Evolutionary conservation across 805 yeast genomes (phyloP), one percentile per base, ranked within the genome.

Genomic region (Priceomyces fermenticarens): DNA sequence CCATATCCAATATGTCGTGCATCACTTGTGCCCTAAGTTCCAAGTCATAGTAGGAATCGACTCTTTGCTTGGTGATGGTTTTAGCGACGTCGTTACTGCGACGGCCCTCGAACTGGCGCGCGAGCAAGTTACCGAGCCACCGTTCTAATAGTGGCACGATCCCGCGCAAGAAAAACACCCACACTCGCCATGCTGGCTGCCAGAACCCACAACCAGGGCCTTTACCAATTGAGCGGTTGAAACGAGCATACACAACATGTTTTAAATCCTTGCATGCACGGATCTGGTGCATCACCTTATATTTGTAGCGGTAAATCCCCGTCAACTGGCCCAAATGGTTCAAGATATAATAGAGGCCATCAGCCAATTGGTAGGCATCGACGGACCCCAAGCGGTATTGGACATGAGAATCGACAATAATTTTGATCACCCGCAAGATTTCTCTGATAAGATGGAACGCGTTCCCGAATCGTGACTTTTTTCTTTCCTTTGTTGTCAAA

Each of bases 171-270:
- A 91, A 91, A 39, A 81, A 85, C 1, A 93, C 69, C 99, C 99
- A 93, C 1, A 90, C 91, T 51, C 97, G 71, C 99, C 98, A 93
- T 1, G 97, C 87, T 0, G 99, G 99, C 57, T 93, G 98, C 99
- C 99, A 93, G 60, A 93, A 86, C 1, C 99, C 99, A 67, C 96
- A 87, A 0, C 99, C 99, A 1, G 99, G 98, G 2, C 99, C 99
- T 57, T 91, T 93, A 0, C 97, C 97, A 17, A 93, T 85, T n/a
- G 78, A 70, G 29, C 74, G 72, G 56, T 93, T 93, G 67, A 93
- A 93, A 46, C 84, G 72, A 48, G 87, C 75, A 57, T 93, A 93
- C 0, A 93, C 84, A 5, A 91, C 82, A 58, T 93, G 99, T 62
- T 93, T 93, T 53, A 93, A 66, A 63, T 93, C 99, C 59, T 93